Percentiles rank a stretch among this genome's conserved stretches.
phyloP scores from a whole-genome alignment of 192 early-diverging fungal genomes.

The Umbelopsis isabellina region DNA sequence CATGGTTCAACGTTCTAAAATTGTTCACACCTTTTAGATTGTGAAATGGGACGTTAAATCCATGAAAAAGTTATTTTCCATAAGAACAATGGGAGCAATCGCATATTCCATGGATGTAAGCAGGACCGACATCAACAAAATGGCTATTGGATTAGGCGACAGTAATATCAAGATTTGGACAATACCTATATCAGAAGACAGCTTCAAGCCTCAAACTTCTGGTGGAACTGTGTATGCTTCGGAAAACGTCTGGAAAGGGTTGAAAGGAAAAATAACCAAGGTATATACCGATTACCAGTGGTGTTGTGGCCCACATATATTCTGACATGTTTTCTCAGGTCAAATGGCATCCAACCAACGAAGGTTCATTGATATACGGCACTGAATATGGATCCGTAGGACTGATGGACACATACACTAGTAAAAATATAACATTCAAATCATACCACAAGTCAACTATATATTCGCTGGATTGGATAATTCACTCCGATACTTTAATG shows the following conservation, averaged over 20 bases:
- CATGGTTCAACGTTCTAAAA: not conserved
- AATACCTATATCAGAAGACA: not conserved
- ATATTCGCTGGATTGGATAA: slow-evolving; percentile 45
- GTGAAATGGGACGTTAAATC: not conserved
- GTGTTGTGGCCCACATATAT: no score
- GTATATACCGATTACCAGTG: slow-evolving; percentile 10
- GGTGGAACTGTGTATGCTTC: slow-evolving; percentile 39
- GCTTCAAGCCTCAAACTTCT: not conserved
- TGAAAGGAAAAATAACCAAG: slow-evolving; percentile 43
- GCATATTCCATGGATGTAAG: slow-evolving; percentile 1
- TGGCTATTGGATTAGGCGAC: slow-evolving; percentile 3
- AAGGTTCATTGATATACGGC: slow-evolving; percentile 45
- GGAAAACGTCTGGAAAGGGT: slow-evolving; percentile 39
- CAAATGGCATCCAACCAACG: slow-evolving; percentile 48
- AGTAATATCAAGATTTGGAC: slow-evolving; percentile 18
- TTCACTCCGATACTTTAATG: slow-evolving; percentile 26
- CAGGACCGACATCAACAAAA: not conserved
- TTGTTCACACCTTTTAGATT: not conserved
- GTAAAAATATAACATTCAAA: slow-evolving; percentile 32
- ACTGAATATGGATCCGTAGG: slow-evolving; percentile 46
- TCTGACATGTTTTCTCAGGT: slow-evolving; percentile 15
- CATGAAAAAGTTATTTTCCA: not conserved
- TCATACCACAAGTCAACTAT: slow-evolving; percentile 47
- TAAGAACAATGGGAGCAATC: slow-evolving; percentile 4
- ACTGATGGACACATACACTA: slow-evolving; percentile 32